Evolutionary conservation across 176 grass and related monocot species (phyloP).

Genomic region (Rhynchospora tenuis): DNA sequence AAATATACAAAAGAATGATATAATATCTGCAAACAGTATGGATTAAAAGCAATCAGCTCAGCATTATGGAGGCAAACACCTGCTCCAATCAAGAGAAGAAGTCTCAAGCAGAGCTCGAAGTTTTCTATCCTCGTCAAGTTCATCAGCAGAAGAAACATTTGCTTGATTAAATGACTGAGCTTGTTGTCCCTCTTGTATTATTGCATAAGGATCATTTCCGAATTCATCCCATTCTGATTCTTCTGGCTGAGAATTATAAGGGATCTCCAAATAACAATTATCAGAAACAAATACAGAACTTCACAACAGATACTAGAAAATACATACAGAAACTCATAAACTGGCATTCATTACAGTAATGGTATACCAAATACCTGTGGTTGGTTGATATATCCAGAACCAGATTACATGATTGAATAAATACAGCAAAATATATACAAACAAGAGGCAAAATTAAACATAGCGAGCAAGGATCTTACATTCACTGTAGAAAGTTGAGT

Average conservation of each 20-base stretch:
- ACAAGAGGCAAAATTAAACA: conserved; percentile 1
- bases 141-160: conserved; percentile 40
- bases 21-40: not conserved
- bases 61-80: not conserved
- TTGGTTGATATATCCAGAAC: not conserved
- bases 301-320: not conserved
- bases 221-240: conserved; percentile 99
- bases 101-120: conserved; percentile 90
- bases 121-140: conserved; percentile 92
- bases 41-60: not conserved
- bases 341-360: not conserved
- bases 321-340: not conserved
- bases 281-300: not conserved
- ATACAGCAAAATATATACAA: conserved; percentile 4
- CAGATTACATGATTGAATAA: conserved; percentile 21
- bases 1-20: not conserved
- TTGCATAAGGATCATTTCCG: conserved; percentile 73
- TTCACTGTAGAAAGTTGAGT: conserved; percentile 67
- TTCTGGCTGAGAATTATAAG: conserved; percentile 65
- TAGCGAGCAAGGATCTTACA: conserved; percentile 43
- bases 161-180: conserved; percentile 47
- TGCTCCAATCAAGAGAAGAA: conserved; percentile 63
- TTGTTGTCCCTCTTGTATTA: conserved; percentile 43
- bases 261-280: conserved; percentile 2
- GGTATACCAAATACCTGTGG: not conserved